Evolutionary conservation across 1,284 basidiomycete species (phyloP).

Genomic region (Trichosporon ovoides): DNA sequence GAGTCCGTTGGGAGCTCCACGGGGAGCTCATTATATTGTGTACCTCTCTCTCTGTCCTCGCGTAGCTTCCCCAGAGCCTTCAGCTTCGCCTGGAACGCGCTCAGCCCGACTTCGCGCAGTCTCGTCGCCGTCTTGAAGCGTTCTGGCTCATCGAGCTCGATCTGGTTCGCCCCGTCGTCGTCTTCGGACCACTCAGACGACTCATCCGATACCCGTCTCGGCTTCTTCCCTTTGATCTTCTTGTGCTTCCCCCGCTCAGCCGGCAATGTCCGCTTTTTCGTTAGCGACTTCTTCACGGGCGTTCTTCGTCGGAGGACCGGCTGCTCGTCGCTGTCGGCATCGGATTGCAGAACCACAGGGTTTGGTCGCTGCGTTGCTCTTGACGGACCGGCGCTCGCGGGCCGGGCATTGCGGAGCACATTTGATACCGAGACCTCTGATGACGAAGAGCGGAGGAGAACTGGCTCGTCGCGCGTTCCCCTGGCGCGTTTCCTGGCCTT

Average conservation of each 20-base stretch:
- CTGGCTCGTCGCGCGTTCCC: too few relatives aligned
- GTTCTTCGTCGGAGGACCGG: not conserved
- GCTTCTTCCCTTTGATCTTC: not conserved
- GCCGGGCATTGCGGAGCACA: not conserved
- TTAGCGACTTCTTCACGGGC: not conserved
- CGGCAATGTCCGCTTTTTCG: not conserved
- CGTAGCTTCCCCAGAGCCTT: conserved; percentile 27
- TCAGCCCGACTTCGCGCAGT: conserved; percentile 22
- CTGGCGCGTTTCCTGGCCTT: too few relatives aligned
- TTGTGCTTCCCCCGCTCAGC: not conserved
- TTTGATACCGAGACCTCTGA: not conserved
- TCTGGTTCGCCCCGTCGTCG: conserved; percentile 56
- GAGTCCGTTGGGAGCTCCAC: not conserved
- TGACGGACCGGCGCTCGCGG: not conserved
- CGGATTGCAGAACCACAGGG: not conserved
- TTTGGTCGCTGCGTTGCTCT: not conserved
- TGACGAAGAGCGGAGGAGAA: too few relatives aligned
- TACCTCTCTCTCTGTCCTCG: conserved; percentile 15
- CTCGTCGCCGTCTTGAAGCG: conserved; percentile 53
- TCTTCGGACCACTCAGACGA: conserved; percentile 21
- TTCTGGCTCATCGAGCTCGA: conserved; percentile 51
- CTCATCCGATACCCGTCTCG: not conserved
- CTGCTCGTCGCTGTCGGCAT: not conserved
- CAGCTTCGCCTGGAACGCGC: conserved; percentile 37
- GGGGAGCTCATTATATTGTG: not conserved